These are phyloP conservation scores for Ceratobasidium sp. DNA, from an alignment of 1,284 basidiomycete genomes.

Conservation along the genomic window DNA sequence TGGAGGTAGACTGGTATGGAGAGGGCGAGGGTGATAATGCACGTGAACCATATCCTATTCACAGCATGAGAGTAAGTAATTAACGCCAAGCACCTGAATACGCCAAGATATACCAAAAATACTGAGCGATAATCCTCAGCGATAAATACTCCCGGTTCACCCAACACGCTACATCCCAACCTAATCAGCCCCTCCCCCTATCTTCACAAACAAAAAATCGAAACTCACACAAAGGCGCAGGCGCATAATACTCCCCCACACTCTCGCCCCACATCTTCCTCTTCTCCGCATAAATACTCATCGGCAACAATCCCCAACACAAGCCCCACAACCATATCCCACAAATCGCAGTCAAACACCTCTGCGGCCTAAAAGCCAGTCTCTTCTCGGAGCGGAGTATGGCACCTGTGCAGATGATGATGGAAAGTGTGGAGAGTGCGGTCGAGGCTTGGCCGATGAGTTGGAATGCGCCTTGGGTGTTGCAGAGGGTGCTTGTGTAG, in stretches of 20 bases:
- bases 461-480: conserved; percentile 47
- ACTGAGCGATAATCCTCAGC: conserved; percentile 12
- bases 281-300: background rate
- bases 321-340: conserved; percentile 7
- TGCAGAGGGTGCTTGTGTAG: conserved; percentile 45
- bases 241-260: conserved; percentile 12
- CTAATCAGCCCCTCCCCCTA: too few species aligned
- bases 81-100: too few species aligned
- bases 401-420: conserved; percentile 45
- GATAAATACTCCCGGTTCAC: conserved; percentile 10
- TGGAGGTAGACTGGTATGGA: conserved; percentile 19
- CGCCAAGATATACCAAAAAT: conserved; percentile 9
- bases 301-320: background rate
- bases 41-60: conserved; percentile 30
- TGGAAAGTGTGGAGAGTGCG: conserved; percentile 42
- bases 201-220: too few species aligned
- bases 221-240: conserved; percentile 33
- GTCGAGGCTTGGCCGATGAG: conserved; percentile 46
- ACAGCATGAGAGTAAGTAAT: too few species aligned
- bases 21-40: background rate
- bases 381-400: conserved; percentile 1
- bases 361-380: background rate
- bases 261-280: background rate
- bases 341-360: background rate
- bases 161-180: conserved; percentile 21